Percentiles rank a stretch among this genome's conserved stretches.
These are phyloP conservation scores for Viridothelium virens DNA, from an alignment of 495 filamentous ascomycete species.

Conservation along the genomic window DNA sequence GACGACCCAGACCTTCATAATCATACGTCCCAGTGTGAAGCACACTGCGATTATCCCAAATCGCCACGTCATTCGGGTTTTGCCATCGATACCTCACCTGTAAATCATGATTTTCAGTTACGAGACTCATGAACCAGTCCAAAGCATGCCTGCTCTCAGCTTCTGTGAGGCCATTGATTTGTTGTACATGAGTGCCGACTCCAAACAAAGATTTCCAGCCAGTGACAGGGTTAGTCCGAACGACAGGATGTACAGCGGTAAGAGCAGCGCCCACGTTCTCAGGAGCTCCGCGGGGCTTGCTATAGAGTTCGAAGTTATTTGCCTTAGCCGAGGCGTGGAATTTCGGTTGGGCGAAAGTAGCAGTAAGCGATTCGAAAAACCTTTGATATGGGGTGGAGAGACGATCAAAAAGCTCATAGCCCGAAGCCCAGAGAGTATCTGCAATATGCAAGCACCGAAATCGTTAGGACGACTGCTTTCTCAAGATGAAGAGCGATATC, in stretches of 20 bases:
- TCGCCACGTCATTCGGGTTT: constrained; percentile 42
- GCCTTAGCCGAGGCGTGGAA: constrained; percentile 52
- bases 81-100: constrained; percentile 60
- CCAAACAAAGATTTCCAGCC: constrained; percentile 71
- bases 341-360: constrained; percentile 53
- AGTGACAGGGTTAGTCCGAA: constrained; percentile 76
- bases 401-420: constrained; percentile 73
- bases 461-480: neutral
- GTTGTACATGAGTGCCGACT: constrained; percentile 52
- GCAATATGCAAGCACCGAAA: neutral
- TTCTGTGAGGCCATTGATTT: constrained; percentile 60
- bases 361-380: constrained; percentile 63
- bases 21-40: constrained; percentile 69
- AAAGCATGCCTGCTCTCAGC: constrained; percentile 57
- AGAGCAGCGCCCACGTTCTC: constrained; percentile 59
- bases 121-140: constrained; percentile 53
- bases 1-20: constrained; percentile 44
- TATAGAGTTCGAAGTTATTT: constrained; percentile 50
- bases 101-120: constrained; percentile 71
- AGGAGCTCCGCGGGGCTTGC: constrained; percentile 48
- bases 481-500: constrained; percentile 14
- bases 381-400: constrained; percentile 55
- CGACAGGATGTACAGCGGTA: constrained; percentile 58
- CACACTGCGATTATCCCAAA: constrained; percentile 71
- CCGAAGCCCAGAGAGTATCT: constrained; percentile 70